Evolutionary conservation across 345 rosid genomes (phyloP).

Genomic region (Xanthoceras sorbifolium): DNA sequence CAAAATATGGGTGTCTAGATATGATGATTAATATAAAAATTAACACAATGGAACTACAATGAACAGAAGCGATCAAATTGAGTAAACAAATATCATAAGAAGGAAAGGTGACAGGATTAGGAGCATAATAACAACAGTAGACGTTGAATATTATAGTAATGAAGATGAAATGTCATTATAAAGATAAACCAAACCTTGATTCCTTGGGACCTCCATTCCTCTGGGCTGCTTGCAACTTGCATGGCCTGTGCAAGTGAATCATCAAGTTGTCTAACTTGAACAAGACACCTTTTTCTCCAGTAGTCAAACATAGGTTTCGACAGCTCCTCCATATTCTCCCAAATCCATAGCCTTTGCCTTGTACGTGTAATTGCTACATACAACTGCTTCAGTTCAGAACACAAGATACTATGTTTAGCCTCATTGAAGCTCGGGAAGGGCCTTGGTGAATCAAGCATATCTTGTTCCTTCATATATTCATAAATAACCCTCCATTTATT

Average conservation of each 20-base stretch:
- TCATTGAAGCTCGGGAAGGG: constrained; percentile 35
- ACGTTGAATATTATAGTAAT: neutral
- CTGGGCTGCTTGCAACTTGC: constrained; percentile 48
- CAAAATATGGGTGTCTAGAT: too few species aligned
- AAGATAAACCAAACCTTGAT: constrained; percentile 33
- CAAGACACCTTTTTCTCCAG: constrained; percentile 39
- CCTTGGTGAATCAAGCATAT: constrained; percentile 25
- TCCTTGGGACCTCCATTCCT: constrained; percentile 52
- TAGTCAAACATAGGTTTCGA: constrained; percentile 42
- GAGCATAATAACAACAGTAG: neutral
- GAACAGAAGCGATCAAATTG: neutral
- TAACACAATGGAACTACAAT: neutral
- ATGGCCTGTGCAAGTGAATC: constrained; percentile 38
- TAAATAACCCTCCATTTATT: constrained; percentile 57
- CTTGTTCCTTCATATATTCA: constrained; percentile 39
- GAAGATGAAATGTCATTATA: neutral
- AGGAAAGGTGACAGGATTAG: neutral
- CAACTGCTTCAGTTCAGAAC: constrained; percentile 55
- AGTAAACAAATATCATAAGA: neutral
- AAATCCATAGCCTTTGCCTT: constrained; percentile 55
- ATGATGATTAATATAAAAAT: too few species aligned
- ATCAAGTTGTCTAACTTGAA: constrained; percentile 41
- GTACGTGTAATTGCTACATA: constrained; percentile 60
- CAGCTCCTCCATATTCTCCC: constrained; percentile 42
- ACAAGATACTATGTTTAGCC: constrained; percentile 42